A percentile compares a stretch with the other conserved stretches of the same genome.
phyloP scores from a whole-genome alignment of 345 rosid species.

The Eutrema yunnanense region DNA sequence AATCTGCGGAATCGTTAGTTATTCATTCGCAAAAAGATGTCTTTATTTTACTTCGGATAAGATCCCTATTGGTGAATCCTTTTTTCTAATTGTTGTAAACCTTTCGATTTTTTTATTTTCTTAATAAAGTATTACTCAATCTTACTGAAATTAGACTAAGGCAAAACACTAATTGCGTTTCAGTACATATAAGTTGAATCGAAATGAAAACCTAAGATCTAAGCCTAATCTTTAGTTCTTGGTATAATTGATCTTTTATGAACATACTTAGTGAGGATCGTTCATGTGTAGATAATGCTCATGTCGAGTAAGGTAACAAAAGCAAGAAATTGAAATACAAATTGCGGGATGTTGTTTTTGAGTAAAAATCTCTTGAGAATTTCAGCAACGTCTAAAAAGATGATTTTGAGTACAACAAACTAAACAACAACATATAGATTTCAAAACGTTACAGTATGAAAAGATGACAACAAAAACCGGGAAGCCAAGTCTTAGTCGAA shows the following conservation, averaged over 20 bases:
- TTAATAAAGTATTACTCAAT: no score
- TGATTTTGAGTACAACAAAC: not conserved
- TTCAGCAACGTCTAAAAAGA: not conserved
- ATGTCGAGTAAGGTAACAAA: not conserved
- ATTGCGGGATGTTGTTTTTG: not conserved
- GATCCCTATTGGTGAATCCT: no score
- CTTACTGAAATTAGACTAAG: no score
- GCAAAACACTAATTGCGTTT: not conserved
- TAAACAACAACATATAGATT: slow-evolving; percentile 7
- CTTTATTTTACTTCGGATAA: no score
- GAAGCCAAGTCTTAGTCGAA: slow-evolving; percentile 33
- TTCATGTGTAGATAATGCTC: not conserved
- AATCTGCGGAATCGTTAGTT: no score
- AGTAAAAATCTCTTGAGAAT: not conserved
- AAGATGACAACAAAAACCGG: not conserved
- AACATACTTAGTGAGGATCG: not conserved
- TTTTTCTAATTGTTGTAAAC: no score
- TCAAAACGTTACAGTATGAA: not conserved
- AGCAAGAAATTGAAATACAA: not conserved
- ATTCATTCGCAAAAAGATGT: no score
- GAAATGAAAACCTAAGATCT: not conserved
- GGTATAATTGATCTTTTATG: no score
- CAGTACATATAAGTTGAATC: not conserved
- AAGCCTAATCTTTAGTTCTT: not conserved
- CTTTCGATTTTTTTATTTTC: no score